Percentiles rank a stretch among this genome's conserved stretches.
Evolutionary conservation across 2,329 filamentous ascomycete species (phyloP).

Genomic region (Raffaelea ambrosiae): DNA sequence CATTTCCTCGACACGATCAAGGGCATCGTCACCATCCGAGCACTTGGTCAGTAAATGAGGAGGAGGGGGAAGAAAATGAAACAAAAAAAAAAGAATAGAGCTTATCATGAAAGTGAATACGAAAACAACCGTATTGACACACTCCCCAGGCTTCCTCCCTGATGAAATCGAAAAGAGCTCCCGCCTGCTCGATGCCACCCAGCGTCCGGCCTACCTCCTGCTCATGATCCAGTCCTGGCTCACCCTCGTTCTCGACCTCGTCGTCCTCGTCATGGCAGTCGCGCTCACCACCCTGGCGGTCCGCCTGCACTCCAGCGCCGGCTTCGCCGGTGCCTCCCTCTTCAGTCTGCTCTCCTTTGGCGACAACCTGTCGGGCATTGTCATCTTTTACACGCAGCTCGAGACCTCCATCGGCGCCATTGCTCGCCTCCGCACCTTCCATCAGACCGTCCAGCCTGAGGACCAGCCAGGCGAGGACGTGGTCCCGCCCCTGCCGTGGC

Average conservation of each 20-base stretch:
- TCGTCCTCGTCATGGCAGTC: slow-evolving; percentile 28
- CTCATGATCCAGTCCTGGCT: slow-evolving; percentile 9
- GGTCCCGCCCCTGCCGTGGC: slow-evolving; percentile 14
- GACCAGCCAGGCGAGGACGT: slow-evolving; percentile 16
- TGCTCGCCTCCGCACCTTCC: slow-evolving; percentile 20
- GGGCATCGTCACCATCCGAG: slow-evolving; percentile 38
- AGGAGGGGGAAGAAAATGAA: too few relatives aligned
- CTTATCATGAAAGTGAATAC: too few relatives aligned
- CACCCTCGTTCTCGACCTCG: slow-evolving; percentile 23
- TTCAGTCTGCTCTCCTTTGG: slow-evolving; percentile 27
- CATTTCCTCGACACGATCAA: slow-evolving; percentile 36
- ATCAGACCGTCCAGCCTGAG: slow-evolving; percentile 15
- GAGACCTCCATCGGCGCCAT: slow-evolving; percentile 26
- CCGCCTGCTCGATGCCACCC: background rate
- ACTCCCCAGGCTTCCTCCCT: too few relatives aligned
- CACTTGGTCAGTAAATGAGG: slow-evolving; percentile 30
- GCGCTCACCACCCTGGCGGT: background rate
- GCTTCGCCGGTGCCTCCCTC: slow-evolving; percentile 28
- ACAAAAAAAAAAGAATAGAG: too few relatives aligned
- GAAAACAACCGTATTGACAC: too few relatives aligned
- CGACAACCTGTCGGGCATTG: slow-evolving; percentile 18
- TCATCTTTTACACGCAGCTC: slow-evolving; percentile 22
- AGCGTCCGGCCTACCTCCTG: slow-evolving; percentile 7
- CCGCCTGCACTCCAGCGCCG: slow-evolving; percentile 17
- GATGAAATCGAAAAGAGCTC: background rate